Evolutionary conservation across 2,329 filamentous ascomycete genomes (phyloP), one percentile per base, ranked within the genome.

Genomic region (Paramyrothecium roridum): DNA sequence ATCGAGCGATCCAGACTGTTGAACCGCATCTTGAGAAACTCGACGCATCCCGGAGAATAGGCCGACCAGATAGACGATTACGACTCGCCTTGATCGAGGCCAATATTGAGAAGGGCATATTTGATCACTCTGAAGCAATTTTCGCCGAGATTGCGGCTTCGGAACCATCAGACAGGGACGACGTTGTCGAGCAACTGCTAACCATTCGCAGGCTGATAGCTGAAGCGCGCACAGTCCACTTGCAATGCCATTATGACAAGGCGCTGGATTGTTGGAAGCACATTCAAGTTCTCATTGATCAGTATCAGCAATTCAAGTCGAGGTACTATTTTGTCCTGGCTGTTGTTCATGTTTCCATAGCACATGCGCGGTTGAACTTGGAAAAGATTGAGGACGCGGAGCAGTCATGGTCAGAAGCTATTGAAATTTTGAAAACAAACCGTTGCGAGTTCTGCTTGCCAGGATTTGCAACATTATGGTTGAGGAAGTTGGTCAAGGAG

Each of bases 401-500:
- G 1, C 50, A 54, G n/a, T 59, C 63, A 0, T 71, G 69, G 69
- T 62, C 57, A 10, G 53, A 54, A 2, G 65, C 57, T 3, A 58
- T 63, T 0, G 63, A 63, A 8, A 59, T 66, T 6, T 57, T 61
- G 2, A 62, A 57, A 48, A 64, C 37, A 0, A 65, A 69, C 23
- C 61, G 58, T 8, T 70, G 67, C 26, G 68, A 72, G 55, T 72
- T 65, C 40, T 67, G 67, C 3, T 59, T 72, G 3, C 68, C 69
- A 0, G 54, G 65, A 0, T 53, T 70, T 13, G 64, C 66, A 1
- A 72, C 67, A 1, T 52, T 52, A 0, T 72, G 69, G 69, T 23
- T 72, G 11, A 57, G 55, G 1, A 62, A 59, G 51, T 60, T 71
- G 40, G 65, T 62, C 11, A 54, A 50, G 1, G 61, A 61, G 8